These are phyloP conservation scores for Tuber magnatum DNA, from an alignment of 495 filamentous ascomycete genomes.

Conservation along the genomic window DNA sequence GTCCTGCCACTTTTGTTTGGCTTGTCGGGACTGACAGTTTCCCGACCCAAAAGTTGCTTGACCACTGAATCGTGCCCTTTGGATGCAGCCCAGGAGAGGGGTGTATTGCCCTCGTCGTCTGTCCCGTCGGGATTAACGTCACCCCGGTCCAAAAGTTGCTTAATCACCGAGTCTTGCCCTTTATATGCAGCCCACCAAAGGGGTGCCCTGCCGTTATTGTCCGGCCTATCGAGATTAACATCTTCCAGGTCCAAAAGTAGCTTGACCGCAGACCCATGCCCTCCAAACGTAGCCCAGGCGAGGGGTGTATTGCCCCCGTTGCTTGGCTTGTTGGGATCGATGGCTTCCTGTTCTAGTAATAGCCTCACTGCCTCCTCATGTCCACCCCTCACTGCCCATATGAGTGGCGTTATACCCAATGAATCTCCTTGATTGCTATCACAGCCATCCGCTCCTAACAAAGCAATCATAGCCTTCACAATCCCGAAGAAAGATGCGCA, in stretches of 20 bases:
- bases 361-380: background rate
- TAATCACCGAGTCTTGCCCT: conserved; percentile 37
- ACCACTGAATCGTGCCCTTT: conserved; percentile 36
- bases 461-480: background rate
- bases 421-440: background rate
- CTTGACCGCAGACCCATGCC: background rate
- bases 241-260: conserved; percentile 30
- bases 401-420: background rate
- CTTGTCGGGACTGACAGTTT: conserved; percentile 16
- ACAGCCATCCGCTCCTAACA: background rate
- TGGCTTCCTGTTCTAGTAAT: too few species aligned
- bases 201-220: conserved; percentile 23
- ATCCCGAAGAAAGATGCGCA: background rate
- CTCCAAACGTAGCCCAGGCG: background rate
- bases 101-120: conserved; percentile 27
- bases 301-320: too few species aligned
- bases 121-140: conserved; percentile 14
- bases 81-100: conserved; percentile 38
- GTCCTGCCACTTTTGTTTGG: conserved; percentile 37
- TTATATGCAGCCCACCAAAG: conserved; percentile 32
- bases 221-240: conserved; percentile 31
- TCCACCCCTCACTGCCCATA: background rate
- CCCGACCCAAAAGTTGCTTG: conserved; percentile 28
- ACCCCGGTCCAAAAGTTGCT: conserved; percentile 26
- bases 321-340: too few species aligned